Conservation (phyloP, 2,329 filamentous ascomycete genomes). For the Conoideocrella luteorostrata region DNA sequence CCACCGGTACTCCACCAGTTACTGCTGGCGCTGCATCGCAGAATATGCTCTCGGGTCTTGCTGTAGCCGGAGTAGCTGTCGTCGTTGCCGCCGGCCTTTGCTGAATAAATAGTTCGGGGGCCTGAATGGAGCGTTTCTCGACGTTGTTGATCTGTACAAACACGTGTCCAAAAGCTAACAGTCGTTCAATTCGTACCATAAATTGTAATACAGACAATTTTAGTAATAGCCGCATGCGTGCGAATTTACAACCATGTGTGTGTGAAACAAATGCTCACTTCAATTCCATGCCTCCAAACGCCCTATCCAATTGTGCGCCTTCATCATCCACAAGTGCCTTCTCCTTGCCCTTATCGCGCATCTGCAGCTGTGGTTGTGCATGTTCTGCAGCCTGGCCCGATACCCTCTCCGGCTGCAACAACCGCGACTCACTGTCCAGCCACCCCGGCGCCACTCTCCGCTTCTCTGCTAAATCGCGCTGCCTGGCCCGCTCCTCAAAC, state of each 20-base stretch:
- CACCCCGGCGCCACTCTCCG: constrained; percentile 72
- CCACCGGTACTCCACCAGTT: constrained; percentile 2
- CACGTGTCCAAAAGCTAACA: not conserved
- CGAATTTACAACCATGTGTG: not conserved
- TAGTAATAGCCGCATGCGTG: not conserved
- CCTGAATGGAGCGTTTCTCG: too few relatives aligned
- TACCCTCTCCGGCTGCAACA: constrained; percentile 61
- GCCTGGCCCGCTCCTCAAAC: constrained; percentile 62
- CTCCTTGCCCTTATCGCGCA: constrained; percentile 12
- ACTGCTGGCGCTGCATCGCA: constrained; percentile 9
- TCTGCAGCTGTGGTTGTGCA: not conserved
- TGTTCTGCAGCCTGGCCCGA: constrained; percentile 19
- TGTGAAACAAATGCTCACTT: constrained; percentile 12
- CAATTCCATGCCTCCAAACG: constrained; percentile 44
- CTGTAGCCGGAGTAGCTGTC: constrained; percentile 10
- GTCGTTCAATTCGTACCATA: constrained; percentile 5
- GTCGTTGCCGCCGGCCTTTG: constrained; percentile 12
- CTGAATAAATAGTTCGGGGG: too few relatives aligned
- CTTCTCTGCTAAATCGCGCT: constrained; percentile 71
- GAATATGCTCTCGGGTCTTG: constrained; percentile 1
- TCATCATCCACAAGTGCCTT: constrained; percentile 29
- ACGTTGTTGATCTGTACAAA: not conserved
- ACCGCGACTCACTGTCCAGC: constrained; percentile 65
- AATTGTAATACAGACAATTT: constrained; percentile 1
- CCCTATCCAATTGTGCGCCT: constrained; percentile 51